Evolutionary conservation across 2,329 filamentous ascomycete species (phyloP).

Genomic region (Torrubiellomyces zombiae): DNA sequence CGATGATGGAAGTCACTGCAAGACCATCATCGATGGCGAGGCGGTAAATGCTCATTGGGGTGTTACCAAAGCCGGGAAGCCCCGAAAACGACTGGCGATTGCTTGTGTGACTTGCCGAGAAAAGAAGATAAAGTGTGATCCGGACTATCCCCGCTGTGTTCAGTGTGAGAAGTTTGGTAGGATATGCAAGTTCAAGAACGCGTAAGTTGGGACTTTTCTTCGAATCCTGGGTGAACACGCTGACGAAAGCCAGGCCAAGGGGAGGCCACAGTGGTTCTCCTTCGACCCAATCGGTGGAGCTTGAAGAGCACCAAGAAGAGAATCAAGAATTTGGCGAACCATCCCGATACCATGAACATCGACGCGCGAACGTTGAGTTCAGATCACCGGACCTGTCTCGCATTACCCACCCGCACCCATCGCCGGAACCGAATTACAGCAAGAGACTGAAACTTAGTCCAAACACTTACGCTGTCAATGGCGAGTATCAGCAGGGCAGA

Average conservation of each 20-base stretch:
- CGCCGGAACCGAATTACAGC: constrained; percentile 19
- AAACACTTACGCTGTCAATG: constrained; percentile 24
- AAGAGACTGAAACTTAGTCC: constrained; percentile 34
- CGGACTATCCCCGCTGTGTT: constrained; percentile 70
- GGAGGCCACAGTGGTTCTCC: constrained; percentile 42
- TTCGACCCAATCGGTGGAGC: constrained; percentile 32
- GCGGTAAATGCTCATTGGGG: constrained; percentile 84
- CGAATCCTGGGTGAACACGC: constrained; percentile 1
- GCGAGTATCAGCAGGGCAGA: constrained; percentile 14
- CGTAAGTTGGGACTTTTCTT: constrained; percentile 43
- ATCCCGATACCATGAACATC: constrained; percentile 14
- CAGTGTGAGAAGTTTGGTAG: constrained; percentile 87
- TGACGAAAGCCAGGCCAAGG: constrained; percentile 26
- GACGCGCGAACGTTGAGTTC: too few species aligned
- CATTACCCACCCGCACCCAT: constrained; percentile 15
- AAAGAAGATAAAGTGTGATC: constrained; percentile 96
- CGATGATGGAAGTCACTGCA: constrained; percentile 69
- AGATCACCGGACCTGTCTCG: too few species aligned
- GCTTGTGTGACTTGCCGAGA: constrained; percentile 87
- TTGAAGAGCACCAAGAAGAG: constrained; percentile 24
- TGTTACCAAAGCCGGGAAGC: constrained; percentile 85
- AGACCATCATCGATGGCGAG: constrained; percentile 71
- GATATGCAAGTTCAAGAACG: constrained; percentile 70
- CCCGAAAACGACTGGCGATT: constrained; percentile 76
- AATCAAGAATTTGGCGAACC: constrained; percentile 13